These are phyloP conservation scores for Claviceps sp. DNA, from an alignment of 2,329 filamentous ascomycete genomes.

Conservation along the genomic window DNA sequence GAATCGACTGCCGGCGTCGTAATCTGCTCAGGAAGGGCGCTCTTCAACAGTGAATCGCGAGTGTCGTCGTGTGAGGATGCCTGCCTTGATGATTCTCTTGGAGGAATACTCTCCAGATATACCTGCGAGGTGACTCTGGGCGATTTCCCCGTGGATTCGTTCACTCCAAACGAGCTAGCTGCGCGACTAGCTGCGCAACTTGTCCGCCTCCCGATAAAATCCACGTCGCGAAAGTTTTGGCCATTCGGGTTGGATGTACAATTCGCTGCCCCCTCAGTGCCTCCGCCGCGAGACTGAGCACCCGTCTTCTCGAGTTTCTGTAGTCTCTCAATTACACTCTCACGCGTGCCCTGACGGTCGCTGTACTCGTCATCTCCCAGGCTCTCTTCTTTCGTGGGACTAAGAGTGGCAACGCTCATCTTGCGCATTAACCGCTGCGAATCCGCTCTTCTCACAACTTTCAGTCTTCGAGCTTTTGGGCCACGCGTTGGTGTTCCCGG, in stretches of 20 bases:
- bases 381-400: constrained; percentile 20
- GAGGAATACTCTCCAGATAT: constrained; percentile 8
- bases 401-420: constrained; percentile 15
- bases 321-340: background rate
- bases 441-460: constrained; percentile 9
- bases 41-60: background rate
- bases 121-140: constrained; percentile 1
- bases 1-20: background rate
- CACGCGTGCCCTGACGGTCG: background rate
- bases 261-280: background rate
- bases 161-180: background rate
- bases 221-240: background rate
- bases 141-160: background rate
- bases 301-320: constrained; percentile 3
- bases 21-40: background rate
- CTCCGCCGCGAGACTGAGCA: background rate
- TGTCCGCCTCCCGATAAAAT: background rate
- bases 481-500: constrained; percentile 21
- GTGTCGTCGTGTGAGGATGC: background rate
- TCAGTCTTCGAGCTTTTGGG: constrained; percentile 12
- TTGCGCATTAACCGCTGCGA: constrained; percentile 12
- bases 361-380: constrained; percentile 7
- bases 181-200: background rate
- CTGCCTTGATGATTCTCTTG: constrained; percentile 9
- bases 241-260: background rate